These are phyloP conservation scores for Gigaspora rosea DNA, from an alignment of 192 early-diverging fungal genomes.

Conservation along the genomic window DNA sequence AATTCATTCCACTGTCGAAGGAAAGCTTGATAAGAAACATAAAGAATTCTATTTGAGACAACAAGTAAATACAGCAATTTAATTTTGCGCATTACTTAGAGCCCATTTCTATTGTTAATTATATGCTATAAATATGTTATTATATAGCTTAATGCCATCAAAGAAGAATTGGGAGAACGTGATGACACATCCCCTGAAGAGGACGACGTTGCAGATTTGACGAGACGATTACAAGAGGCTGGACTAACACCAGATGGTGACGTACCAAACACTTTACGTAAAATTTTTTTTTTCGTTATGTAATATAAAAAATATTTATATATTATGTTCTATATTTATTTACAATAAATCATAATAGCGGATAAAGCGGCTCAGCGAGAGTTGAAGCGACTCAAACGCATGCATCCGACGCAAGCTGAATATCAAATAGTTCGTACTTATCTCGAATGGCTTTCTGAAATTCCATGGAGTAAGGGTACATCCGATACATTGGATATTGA, in stretches of 20 bases:
- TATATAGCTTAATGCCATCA: constrained; percentile 72
- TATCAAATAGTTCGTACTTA: constrained; percentile 77
- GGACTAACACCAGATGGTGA: constrained; percentile 61
- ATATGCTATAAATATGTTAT: background rate
- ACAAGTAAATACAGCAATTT: constrained; percentile 51
- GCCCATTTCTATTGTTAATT: background rate
- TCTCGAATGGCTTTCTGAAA: constrained; percentile 72
- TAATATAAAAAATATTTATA: no score
- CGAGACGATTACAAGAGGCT: constrained; percentile 54
- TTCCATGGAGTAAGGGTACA: constrained; percentile 72
- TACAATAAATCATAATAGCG: constrained; percentile 15
- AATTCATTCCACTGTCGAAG: constrained; percentile 70
- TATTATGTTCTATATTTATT: no score
- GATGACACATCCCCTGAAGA: constrained; percentile 57
- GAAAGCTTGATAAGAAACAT: constrained; percentile 77
- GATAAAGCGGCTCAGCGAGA: constrained; percentile 62
- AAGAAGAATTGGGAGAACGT: constrained; percentile 74
- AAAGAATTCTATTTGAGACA: constrained; percentile 77
- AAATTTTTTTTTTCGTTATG: no score
- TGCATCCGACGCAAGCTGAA: constrained; percentile 75
- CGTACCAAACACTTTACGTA: no score
- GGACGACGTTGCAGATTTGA: constrained; percentile 66
- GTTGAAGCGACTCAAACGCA: constrained; percentile 64
- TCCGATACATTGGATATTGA: constrained; percentile 69
- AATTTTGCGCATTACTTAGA: background rate